Evolutionary conservation across 306 rosid genomes (phyloP), one percentile per base, ranked within the genome.

Genomic region (Pyrus communis): DNA sequence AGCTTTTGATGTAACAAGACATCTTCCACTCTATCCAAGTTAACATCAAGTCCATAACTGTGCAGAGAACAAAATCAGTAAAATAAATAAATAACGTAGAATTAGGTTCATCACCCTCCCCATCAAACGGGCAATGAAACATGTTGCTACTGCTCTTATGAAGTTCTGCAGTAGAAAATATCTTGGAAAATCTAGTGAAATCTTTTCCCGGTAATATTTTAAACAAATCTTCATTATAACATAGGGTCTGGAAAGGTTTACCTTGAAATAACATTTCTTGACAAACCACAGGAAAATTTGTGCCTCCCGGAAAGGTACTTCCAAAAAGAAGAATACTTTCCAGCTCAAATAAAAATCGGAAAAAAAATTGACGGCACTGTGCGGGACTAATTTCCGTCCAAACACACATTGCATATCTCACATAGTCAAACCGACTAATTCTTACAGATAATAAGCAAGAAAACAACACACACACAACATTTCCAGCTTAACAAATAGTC

Each of bases 21-120:
- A 78, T 96, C 99, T 85, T 96, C 98, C 73, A 91, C 99, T 89
- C 88, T 88, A 46, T 96, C 99, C 74, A 92, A 81, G 88, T 96
- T 96, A 46, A 96, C 93, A 80, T 96, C 99, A 73, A 96, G 91
- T 77, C 92, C 97, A 74, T 96, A 96, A 87, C 99, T 96, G 96
- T 9, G 9, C n/a, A 74, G 14, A 7, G 59, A 76, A 87, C 72
- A 75, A 82, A 43, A 79, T 19, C 42, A 68, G n/a, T 51, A 30
- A 70, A 59, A 74, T 2, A 23, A 49, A 62, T 28, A 30, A 64
- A 4, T 40, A 63, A 63, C 7, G 2, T 63, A 10, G 68, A 63
- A 63, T 15, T 63, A 64, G 67, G 69, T 31, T 28, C 33, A 61
- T 61, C 67, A 61, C 9, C 66, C 38, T 61, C 33, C 19, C 13